Evolutionary conservation across 257 asterid species (phyloP), one percentile per base, ranked within the genome.

Genomic region (Coffea eugenioides): DNA sequence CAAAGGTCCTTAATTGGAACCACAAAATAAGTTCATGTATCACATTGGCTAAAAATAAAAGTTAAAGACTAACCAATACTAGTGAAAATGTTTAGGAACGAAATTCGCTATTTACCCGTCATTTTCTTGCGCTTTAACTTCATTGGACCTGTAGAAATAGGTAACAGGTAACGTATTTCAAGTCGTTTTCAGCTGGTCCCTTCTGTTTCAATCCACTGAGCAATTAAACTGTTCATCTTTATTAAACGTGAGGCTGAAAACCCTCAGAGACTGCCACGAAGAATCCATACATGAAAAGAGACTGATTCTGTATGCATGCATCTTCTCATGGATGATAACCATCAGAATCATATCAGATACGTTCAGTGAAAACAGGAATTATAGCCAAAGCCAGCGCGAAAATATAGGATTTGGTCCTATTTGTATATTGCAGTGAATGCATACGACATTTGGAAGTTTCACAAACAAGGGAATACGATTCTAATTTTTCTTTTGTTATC

Each of bases 161-260:
- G 66, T 8, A 31, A 62, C 45, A 51, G 48, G 57, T 18, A 51
- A 25, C 27, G 10, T 74, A 21, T n/a, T 2, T 46, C 3, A 23
- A 27, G 80, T 65, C 80, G 27, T 18, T 76, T 36, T 65, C 64
- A 46, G 3, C 43, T 13, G 31, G 31, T 39, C 43, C 3, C 77
- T 73, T 73, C 31, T 34, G 34, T 14, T 45, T 46, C 64, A 51
- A 76, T 54, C 43, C 68, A 14, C 41, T 13, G 36, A 23, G 12
- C 39, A 74, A 36, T 39, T 10, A 62, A 75, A 75, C 77, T 54
- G 77, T 34, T 73, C 31, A 23, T 21, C 76, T 16, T 31, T 51
- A 64, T 52, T 34, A 0, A 8, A 75, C 14, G 45, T 75, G 69
- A 57, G 78, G 56, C 78, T 49, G 48, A 61, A 76, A 66, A 51